Base-by-base conservation (phyloP, 495 filamentous ascomycete genomes). In the Baudoinia panamericana region DNA sequence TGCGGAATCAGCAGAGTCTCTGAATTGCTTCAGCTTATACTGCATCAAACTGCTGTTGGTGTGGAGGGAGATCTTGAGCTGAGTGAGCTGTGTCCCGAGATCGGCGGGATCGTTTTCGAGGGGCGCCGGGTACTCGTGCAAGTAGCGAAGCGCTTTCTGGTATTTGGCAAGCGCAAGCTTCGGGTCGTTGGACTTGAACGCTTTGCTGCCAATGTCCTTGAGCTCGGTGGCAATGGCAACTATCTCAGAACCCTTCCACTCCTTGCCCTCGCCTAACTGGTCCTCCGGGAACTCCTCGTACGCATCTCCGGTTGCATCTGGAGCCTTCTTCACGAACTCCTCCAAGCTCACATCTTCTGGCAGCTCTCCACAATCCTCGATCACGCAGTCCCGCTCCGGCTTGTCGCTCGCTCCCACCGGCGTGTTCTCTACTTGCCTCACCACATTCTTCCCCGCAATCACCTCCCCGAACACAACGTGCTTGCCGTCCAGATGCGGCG, bases 381-480 rank as follows among this genome's bases (percentile, higher is more conserved):
- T 86, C 24, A 72, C 72, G 35, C 75, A 81, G 36, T 84, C 80
- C 36, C 69, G 59, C 22, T 49, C 53, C 13, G 90, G 90, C 70
- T 87, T 88, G 71, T 99, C 90, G 51, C 59, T 66, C 31, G 63
- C 65, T 47, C 78, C 67, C 3, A 84, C 93, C n/a, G 62, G 58
- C 53, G 88, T 61, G 59, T 87, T 86, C 64, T 99, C 90, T 56
- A 96, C 78, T 60, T 87, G 78, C 31, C 90, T 78, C 18, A 96
- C 72, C 18, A 95, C 67, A 37, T 81, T 85, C 65, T 94, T 96
- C 49, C 92, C 92, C 25, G 75, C 79, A 50, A 94, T 68, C 28
- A 99, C 88, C 63, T 96, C 80, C 47, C 90, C 90, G 63, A 96
- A 99, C 42, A 99, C 90, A 41, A 99, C 90, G 64, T 99, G 90